phyloP scores from a whole-genome alignment of 257 asterid species.

The Fraxinus quadrangulata region DNA sequence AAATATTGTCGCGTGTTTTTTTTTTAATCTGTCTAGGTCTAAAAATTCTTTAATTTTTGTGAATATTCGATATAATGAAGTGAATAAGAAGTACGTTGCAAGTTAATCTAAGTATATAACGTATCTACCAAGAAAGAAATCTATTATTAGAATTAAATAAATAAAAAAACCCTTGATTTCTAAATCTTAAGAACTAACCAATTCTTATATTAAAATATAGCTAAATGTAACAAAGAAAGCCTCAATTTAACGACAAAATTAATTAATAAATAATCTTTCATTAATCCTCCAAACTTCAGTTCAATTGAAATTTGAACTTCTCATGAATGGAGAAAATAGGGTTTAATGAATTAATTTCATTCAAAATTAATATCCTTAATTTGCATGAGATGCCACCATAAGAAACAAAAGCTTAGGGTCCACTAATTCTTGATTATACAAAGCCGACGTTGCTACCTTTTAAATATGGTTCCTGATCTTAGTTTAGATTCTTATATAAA shows the following conservation, averaged over 20 bases:
- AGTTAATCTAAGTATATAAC: neutral
- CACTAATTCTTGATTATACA: slow-evolving; percentile 3
- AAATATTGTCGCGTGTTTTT: too few relatives aligned
- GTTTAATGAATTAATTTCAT: neutral
- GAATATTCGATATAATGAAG: neutral
- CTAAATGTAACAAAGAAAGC: neutral
- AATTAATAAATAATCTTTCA: too few relatives aligned
- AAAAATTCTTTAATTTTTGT: neutral
- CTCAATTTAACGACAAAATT: neutral
- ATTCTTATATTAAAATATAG: neutral
- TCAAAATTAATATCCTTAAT: neutral
- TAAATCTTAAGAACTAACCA: neutral
- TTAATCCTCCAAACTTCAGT: neutral
- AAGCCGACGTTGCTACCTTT: slow-evolving; percentile 13
- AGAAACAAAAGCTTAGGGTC: slow-evolving; percentile 24
- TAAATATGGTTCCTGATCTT: slow-evolving; percentile 10
- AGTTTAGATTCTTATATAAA: slow-evolving; percentile 13
- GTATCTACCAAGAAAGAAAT: too few relatives aligned
- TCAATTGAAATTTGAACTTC: neutral
- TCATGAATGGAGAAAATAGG: neutral
- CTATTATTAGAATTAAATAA: too few relatives aligned
- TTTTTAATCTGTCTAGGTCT: neutral
- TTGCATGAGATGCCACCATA: slow-evolving; percentile 31
- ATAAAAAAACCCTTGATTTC: neutral
- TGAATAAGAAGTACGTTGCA: neutral